A percentile compares a stretch with the other conserved stretches of the same genome.
phyloP scores from a whole-genome alignment of 495 filamentous ascomycete species.

The Tuber aestivum region DNA sequence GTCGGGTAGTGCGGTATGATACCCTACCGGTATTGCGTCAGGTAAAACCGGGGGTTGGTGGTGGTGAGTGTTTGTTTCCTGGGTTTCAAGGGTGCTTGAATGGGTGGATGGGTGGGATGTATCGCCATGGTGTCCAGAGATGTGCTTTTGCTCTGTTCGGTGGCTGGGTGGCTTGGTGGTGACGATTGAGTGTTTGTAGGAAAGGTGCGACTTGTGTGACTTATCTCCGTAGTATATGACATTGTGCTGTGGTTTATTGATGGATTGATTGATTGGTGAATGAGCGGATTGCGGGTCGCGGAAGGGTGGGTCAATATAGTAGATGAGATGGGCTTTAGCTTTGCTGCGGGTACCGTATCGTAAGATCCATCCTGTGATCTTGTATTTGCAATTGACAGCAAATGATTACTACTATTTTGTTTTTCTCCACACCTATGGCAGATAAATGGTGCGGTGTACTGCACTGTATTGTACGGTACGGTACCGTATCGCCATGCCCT shows the following conservation, averaged over 20 bases:
- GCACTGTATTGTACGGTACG: not conserved
- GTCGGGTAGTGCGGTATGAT: not conserved
- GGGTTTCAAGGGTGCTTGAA: not conserved
- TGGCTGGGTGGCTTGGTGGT: not conserved
- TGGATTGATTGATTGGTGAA: not conserved
- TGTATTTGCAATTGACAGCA: not conserved
- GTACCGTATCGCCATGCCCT: not conserved
- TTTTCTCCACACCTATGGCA: not conserved
- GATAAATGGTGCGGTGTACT: not conserved
- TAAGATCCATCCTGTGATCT: not conserved
- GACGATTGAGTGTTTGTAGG: not conserved
- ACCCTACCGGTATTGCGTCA: not conserved
- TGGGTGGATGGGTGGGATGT: not conserved
- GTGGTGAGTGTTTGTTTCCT: not conserved
- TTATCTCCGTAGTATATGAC: not conserved
- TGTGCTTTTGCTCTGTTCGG: not conserved
- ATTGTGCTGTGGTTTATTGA: not conserved
- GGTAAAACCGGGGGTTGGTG: not conserved
- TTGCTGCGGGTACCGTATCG: not conserved
- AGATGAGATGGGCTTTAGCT: not conserved
- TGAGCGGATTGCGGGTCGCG: not conserved
- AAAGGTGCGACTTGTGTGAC: not conserved
- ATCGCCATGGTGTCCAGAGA: too few relatives aligned
- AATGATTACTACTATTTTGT: not conserved
- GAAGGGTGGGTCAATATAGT: not conserved